Conservation (phyloP, 2,329 filamentous ascomycete genomes). For the Colletotrichum incanum region DNA sequence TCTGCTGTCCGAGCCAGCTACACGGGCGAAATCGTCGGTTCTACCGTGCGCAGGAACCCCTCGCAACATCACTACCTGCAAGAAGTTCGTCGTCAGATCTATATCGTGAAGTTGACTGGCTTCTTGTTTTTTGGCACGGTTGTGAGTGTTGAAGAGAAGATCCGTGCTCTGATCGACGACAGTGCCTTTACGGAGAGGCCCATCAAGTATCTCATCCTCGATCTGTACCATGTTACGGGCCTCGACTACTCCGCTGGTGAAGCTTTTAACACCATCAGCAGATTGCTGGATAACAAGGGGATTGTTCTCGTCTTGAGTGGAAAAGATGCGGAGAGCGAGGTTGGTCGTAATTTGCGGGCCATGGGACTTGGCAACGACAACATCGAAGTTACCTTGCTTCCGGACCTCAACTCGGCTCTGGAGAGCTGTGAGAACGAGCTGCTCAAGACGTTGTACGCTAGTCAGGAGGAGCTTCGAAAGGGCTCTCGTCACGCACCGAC, state of each 20-base stretch:
- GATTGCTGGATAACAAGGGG: constrained; percentile 82
- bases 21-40: constrained; percentile 89
- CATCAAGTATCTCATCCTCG: constrained; percentile 91
- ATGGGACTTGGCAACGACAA: constrained; percentile 85
- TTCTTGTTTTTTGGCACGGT: constrained; percentile 99
- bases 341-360: constrained; percentile 85
- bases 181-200: constrained; percentile 83
- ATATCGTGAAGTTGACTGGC: constrained; percentile 91
- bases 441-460: constrained; percentile 83
- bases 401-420: constrained; percentile 91
- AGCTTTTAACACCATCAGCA: constrained; percentile 92
- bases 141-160: constrained; percentile 92
- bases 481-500: constrained; percentile 60
- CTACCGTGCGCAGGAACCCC: constrained; percentile 92
- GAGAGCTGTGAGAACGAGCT: constrained; percentile 97
- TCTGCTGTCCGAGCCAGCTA: constrained; percentile 93
- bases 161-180: constrained; percentile 86
- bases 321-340: constrained; percentile 80
- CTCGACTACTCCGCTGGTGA: constrained; percentile 97
- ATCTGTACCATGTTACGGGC: constrained; percentile 90
- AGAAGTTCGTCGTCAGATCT: constrained; percentile 89
- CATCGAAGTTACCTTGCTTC: constrained; percentile 84
- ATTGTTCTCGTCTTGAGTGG: constrained; percentile 89
- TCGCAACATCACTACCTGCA: constrained; percentile 90
- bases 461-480: constrained; percentile 72